phyloP scores from a whole-genome alignment of 164 flowering plant species.

The Vitis vinifera region ASM3070453v1 NC_081821.1:7531501-7532000 shows the following conservation, averaged over 20 bases:
- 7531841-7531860: conserved; percentile 93
- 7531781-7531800: neutral
- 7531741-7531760: conserved; percentile 9
- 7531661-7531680: conserved; percentile 62
- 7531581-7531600: neutral
- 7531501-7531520: neutral
- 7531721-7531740: conserved; percentile 86
- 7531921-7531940: conserved; percentile 44
- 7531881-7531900: conserved; percentile 61
- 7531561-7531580: neutral
- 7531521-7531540: neutral
- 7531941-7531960: no score
- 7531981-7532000: no score
- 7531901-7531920: conserved; percentile 74
- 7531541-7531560: neutral
- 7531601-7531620: neutral
- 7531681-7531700: conserved; percentile 76
- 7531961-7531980: no score
- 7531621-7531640: conserved; percentile 9
- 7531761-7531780: neutral
- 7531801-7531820: neutral
- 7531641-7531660: conserved; percentile 62
- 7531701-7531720: conserved; percentile 86
- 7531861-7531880: conserved; percentile 42
- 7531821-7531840: conserved; percentile 65